A percentile compares a stretch with the other conserved stretches of the same genome.
Evolutionary conservation across 2,329 filamentous ascomycete species (phyloP).

Genomic region (Fonsecaea nubica): DNA sequence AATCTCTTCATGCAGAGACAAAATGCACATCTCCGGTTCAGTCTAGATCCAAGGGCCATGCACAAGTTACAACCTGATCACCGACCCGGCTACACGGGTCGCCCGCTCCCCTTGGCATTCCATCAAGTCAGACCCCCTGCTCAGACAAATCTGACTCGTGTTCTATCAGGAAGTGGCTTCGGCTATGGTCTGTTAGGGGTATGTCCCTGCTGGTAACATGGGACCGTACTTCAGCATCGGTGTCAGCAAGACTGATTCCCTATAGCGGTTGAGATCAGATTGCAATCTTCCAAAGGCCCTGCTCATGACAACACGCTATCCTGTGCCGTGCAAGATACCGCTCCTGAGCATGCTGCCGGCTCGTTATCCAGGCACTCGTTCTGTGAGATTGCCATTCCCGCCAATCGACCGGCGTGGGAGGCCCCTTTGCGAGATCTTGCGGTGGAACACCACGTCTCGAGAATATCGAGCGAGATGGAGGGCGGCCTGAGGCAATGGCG

Average conservation of each 20-base stretch:
- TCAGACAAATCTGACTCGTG: not conserved
- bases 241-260: too few relatives aligned
- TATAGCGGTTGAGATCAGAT: not conserved
- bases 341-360: not conserved
- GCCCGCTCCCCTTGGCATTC: not conserved
- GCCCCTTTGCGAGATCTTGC: too few relatives aligned
- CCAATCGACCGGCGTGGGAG: not conserved
- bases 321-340: too few relatives aligned
- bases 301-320: too few relatives aligned
- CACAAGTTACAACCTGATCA: not conserved
- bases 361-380: not conserved
- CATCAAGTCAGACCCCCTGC: not conserved
- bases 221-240: too few relatives aligned
- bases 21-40: too few relatives aligned
- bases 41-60: not conserved
- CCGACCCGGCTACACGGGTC: not conserved
- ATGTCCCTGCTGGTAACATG: not conserved
- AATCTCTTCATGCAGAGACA: not conserved
- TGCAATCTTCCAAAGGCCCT: not conserved
- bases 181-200: not conserved
- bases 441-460: too few relatives aligned
- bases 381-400: not conserved
- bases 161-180: not conserved
- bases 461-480: not conserved
- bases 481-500: not conserved